These are phyloP conservation scores for Rhizopogon vesiculosus DNA, from an alignment of 768 basidiomycete genomes.

Conservation along the genomic window DNA sequence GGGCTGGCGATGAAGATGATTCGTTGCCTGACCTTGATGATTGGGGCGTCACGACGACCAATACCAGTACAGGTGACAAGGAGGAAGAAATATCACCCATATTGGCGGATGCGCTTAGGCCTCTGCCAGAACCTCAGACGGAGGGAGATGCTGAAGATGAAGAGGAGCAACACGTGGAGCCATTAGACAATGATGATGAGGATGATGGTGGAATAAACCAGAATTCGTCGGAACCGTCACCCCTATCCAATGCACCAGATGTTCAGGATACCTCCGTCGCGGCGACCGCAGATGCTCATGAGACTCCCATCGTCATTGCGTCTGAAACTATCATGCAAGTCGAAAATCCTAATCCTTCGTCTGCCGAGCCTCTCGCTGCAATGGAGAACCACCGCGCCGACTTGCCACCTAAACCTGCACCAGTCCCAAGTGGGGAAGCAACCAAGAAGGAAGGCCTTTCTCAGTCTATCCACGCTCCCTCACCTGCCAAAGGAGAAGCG, in stretches of 20 bases:
- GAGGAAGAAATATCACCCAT: constrained; percentile 61
- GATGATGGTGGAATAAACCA: not conserved
- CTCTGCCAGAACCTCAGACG: constrained; percentile 48
- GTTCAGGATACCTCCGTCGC: not conserved
- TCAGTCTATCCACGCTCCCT: constrained; percentile 22
- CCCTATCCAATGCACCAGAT: constrained; percentile 4
- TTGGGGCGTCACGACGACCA: constrained; percentile 64
- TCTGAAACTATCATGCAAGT: constrained; percentile 12
- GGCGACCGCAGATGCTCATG: constrained; percentile 9
- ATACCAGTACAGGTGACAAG: constrained; percentile 20
- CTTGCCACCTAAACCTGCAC: constrained; percentile 9
- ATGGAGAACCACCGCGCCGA: constrained; percentile 12
- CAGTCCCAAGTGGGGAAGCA: constrained; percentile 6
- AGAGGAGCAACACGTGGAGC: constrained; percentile 17
- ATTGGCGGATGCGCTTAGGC: constrained; percentile 55
- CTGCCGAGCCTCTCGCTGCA: constrained; percentile 37
- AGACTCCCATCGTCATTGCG: constrained; percentile 6
- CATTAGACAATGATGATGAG: constrained; percentile 8
- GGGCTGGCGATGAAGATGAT: constrained; percentile 84
- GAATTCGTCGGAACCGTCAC: constrained; percentile 4
- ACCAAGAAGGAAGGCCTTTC: constrained; percentile 17
- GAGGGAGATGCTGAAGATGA: constrained; percentile 13
- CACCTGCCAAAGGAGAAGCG: constrained; percentile 11
- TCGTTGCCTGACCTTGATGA: constrained; percentile 80
- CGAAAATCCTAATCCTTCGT: constrained; percentile 4